Evolutionary conservation across 805 yeast genomes (phyloP).

Genomic region (Barnettozyma vustinii): DNA sequence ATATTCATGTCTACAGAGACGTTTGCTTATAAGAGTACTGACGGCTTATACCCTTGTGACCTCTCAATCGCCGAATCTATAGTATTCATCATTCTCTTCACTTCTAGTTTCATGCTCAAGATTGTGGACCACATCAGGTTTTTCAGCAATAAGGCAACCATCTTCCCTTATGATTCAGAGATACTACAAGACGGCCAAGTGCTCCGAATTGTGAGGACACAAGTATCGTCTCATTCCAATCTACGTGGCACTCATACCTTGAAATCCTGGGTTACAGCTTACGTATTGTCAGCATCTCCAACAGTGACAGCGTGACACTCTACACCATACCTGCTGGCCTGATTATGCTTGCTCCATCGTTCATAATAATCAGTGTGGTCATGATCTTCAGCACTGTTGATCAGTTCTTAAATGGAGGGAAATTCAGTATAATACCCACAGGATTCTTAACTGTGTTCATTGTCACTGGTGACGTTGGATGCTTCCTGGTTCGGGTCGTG

Average conservation of each 20-base stretch:
- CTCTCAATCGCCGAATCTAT: neutral
- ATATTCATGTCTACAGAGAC: too few species aligned
- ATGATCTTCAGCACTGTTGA: constrained; percentile 1
- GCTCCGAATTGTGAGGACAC: neutral
- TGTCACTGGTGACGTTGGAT: constrained; percentile 1
- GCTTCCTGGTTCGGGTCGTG: neutral
- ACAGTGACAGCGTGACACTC: neutral
- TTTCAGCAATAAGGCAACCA: neutral
- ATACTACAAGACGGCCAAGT: neutral
- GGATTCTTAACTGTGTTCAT: neutral
- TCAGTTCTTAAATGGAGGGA: neutral
- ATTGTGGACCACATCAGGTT: neutral
- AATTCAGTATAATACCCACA: neutral
- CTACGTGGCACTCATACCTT: neutral
- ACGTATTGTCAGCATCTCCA: neutral
- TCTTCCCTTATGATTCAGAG: neutral
- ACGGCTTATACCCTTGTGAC: neutral
- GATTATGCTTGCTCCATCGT: constrained; percentile 1
- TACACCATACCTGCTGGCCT: neutral
- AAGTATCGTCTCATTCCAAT: too few species aligned
- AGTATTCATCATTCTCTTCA: neutral
- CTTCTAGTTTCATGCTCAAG: too few species aligned
- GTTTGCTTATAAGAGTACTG: too few species aligned
- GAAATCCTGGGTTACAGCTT: neutral
- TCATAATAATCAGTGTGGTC: neutral